phyloP scores from a whole-genome alignment of 1,139 yeast species.

The Suhomyces maxii region DNA sequence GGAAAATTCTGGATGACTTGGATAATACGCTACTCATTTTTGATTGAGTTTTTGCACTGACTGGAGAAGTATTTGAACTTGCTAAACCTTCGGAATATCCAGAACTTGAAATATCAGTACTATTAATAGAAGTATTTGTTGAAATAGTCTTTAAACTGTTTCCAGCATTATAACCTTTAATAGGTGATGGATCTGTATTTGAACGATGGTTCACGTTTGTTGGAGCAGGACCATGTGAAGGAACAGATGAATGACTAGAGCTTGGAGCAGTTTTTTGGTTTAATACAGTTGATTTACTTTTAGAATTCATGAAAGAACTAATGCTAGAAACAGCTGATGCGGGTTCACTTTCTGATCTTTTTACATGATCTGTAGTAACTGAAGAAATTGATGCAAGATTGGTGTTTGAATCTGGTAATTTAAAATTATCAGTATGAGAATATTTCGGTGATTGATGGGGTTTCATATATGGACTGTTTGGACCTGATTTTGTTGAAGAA shows the following conservation, averaged over 20 bases:
- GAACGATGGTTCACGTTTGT: not conserved
- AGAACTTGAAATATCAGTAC: conserved; percentile 5
- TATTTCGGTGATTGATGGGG: conserved; percentile 1
- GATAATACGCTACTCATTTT: conserved; percentile 33
- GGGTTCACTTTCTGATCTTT: not conserved
- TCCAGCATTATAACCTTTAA: not conserved
- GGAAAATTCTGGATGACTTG: conserved; percentile 35
- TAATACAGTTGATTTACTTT: not conserved
- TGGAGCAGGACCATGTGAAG: too few relatives aligned
- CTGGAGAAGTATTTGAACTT: conserved; percentile 8
- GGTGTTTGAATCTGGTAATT: conserved; percentile 5
- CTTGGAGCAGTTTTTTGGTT: not conserved
- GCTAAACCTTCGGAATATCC: conserved; percentile 1
- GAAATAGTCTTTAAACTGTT: conserved; percentile 6
- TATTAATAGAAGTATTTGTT: conserved; percentile 7
- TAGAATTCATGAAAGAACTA: conserved; percentile 1
- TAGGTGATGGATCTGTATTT: not conserved
- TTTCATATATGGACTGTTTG: conserved; percentile 5
- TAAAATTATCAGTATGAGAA: conserved; percentile 2
- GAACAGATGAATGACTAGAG: not conserved
- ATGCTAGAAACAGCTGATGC: not conserved
- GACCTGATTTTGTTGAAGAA: not conserved
- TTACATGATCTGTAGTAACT: not conserved
- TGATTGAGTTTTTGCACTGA: conserved; percentile 12
- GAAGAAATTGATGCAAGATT: conserved; percentile 5